Evolutionary conservation across 2,329 filamentous ascomycete genomes (phyloP).

Genomic region (Aureobasidium sp.): DNA sequence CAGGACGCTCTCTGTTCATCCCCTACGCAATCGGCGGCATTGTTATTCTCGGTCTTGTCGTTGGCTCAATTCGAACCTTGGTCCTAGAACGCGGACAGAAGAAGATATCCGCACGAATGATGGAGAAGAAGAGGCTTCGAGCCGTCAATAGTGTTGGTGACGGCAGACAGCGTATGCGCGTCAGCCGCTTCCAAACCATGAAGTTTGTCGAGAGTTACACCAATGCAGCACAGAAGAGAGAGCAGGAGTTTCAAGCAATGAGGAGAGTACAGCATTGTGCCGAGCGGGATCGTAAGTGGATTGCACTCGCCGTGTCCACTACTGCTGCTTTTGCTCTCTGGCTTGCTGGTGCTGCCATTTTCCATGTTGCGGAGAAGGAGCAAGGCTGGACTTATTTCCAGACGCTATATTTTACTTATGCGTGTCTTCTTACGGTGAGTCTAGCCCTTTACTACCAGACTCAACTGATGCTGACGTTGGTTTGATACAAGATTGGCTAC

Average conservation of each 20-base stretch:
- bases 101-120: slow-evolving; percentile 45
- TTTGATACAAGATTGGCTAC: slow-evolving; percentile 40
- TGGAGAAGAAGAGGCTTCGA: slow-evolving; percentile 41
- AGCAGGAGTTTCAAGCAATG: slow-evolving; percentile 46
- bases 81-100: slow-evolving; percentile 45
- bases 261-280: slow-evolving; percentile 38
- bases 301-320: slow-evolving; percentile 33
- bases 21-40: slow-evolving; percentile 51
- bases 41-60: slow-evolving; percentile 48
- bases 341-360: slow-evolving; percentile 46
- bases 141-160: slow-evolving; percentile 35
- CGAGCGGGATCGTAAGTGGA: slow-evolving; percentile 36
- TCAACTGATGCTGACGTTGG: background rate
- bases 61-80: slow-evolving; percentile 46
- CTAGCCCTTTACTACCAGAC: too few relatives aligned
- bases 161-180: slow-evolving; percentile 35
- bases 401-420: slow-evolving; percentile 48
- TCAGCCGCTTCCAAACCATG: slow-evolving; percentile 36
- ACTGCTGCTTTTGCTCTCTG: slow-evolving; percentile 38
- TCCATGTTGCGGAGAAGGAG: slow-evolving; percentile 40
- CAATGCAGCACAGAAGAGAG: slow-evolving; percentile 33
- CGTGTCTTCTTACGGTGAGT: slow-evolving; percentile 40
- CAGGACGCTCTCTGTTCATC: slow-evolving; percentile 46
- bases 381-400: slow-evolving; percentile 47
- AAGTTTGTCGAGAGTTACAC: slow-evolving; percentile 39